These are phyloP conservation scores for Solanum rostratum DNA, from an alignment of 257 asterid species.

Conservation along the genomic window DNA sequence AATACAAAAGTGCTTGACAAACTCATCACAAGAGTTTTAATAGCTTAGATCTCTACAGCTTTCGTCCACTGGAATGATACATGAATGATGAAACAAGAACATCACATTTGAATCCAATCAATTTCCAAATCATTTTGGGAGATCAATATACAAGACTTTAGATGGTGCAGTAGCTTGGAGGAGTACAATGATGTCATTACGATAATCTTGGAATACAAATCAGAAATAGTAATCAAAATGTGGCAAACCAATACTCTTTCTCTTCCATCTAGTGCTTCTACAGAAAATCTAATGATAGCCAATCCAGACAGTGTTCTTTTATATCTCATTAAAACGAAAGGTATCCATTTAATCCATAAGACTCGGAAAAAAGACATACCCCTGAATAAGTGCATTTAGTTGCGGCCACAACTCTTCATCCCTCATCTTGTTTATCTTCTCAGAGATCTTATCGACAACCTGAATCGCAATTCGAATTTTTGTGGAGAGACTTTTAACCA, in stretches of 20 bases:
- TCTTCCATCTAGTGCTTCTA: background rate
- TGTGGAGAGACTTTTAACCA: constrained; percentile 76
- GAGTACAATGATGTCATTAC: background rate
- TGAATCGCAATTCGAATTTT: constrained; percentile 83
- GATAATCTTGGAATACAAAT: background rate
- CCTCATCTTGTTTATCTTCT: constrained; percentile 70
- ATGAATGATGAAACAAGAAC: background rate
- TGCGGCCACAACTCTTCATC: constrained; percentile 95
- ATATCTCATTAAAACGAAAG: background rate
- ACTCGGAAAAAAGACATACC: constrained; percentile 24
- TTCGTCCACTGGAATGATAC: background rate
- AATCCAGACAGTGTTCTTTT: background rate
- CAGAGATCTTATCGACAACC: constrained; percentile 86
- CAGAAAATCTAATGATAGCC: background rate
- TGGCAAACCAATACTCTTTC: background rate
- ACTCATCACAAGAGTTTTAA: background rate
- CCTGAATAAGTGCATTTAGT: constrained; percentile 67
- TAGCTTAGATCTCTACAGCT: background rate
- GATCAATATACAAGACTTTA: background rate
- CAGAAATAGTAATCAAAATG: background rate
- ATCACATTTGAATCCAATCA: background rate
- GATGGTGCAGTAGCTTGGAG: background rate
- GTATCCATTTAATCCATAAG: background rate
- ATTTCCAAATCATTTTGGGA: background rate
- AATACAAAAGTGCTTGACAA: background rate